Conservation (phyloP, 257 asterid genomes). For the Cinchona pubescens region DNA sequence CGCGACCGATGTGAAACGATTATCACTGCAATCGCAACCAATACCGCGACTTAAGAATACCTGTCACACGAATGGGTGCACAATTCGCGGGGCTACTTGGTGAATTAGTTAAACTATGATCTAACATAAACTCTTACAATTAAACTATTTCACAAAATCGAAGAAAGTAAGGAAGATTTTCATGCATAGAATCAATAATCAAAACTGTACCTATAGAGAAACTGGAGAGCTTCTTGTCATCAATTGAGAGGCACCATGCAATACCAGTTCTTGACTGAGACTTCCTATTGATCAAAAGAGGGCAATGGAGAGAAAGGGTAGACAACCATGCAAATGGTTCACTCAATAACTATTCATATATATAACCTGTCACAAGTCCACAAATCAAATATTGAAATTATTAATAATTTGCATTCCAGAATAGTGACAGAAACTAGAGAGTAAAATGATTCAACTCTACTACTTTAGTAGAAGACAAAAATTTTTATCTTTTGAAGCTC, state of each 20-base stretch:
- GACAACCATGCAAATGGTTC: neutral
- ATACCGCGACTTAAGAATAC: too few relatives aligned
- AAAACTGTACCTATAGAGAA: neutral
- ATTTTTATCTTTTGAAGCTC: neutral
- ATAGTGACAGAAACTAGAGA: conserved; percentile 6
- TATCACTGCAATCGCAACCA: too few relatives aligned
- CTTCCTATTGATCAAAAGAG: neutral
- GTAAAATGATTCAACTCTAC: too few relatives aligned
- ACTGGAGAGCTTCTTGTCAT: neutral
- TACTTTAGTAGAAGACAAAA: conserved; percentile 2
- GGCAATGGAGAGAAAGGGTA: neutral
- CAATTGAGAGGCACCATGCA: neutral
- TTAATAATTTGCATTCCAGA: neutral
- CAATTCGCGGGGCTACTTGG: too few relatives aligned
- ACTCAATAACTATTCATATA: neutral
- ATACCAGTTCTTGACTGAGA: neutral
- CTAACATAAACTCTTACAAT: too few relatives aligned
- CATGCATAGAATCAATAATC: neutral
- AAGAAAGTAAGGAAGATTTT: too few relatives aligned
- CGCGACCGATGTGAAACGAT: too few relatives aligned
- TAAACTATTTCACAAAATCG: too few relatives aligned
- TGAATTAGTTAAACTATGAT: too few relatives aligned
- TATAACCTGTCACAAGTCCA: neutral
- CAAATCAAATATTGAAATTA: neutral
- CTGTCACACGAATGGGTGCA: too few relatives aligned